Evolutionary conservation across 1,284 basidiomycete species (phyloP), one percentile per base, ranked within the genome.

Genomic region (Stygiomarasmius scandens): DNA sequence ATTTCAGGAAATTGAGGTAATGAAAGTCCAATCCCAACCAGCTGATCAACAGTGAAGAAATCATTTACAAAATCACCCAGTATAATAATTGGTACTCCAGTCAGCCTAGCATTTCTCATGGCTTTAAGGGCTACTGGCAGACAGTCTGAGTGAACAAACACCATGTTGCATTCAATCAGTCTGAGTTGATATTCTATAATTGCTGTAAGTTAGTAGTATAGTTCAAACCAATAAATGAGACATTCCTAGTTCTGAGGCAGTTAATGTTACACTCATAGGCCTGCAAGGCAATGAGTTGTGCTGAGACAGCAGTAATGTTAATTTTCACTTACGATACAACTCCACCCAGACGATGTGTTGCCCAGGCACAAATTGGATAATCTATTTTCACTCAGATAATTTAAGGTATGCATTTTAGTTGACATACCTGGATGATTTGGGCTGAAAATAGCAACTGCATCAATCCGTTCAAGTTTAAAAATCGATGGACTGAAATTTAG

Each of bases 381-480:
- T 64, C 66, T 67, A 46, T 22, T 14, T 34, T 34, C 32, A 34
- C 8, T 14, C 32, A 34, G 8, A 8, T 34, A 34, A 20, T 24
- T 25, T 25, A 54, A 41, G 38, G 25, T 25, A 24, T 44, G 51
- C 49, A 38, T 46, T 24, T 27, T n/a, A n/a, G n/a, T 45, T 49
- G 49, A 54, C 65, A 29, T 24, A 67, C 66, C 63, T 27, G 63
- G 61, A 54, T 66, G 64, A 51, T 67, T 67, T 11, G 54, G 58
- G 29, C 63, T 63, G 49, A 67, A 63, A 27, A 67, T 60, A 27
- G 63, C 60, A 19, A 61, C 66, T 66, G 32, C 32, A n/a, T n/a
- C n/a, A n/a, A n/a, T n/a, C n/a, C n/a, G n/a, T n/a, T n/a, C n/a
- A n/a, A n/a, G n/a, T n/a, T n/a, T n/a, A n/a, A n/a, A n/a, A n/a